A percentile compares a stretch with the other conserved stretches of the same genome.
phyloP scores from a whole-genome alignment of 1,139 yeast species.

The Protomyces arabidopsidicola region DNA sequence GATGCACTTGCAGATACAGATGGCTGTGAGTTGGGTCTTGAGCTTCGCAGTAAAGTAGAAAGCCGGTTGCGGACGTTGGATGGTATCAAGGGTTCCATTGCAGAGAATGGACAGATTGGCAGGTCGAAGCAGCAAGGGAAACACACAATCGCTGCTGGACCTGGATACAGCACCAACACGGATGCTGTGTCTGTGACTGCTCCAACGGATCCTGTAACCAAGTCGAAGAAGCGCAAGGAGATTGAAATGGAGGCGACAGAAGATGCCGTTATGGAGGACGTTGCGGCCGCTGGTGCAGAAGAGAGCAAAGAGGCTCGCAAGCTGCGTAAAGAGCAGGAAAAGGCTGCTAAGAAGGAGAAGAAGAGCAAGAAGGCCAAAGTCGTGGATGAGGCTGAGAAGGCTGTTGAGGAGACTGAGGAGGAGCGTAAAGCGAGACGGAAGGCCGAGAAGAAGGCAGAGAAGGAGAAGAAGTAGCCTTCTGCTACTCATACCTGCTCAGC shows the following conservation, averaged over 20 bases:
- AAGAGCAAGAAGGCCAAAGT: constrained; percentile 36
- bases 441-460: constrained; percentile 24
- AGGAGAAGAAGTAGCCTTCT: not conserved
- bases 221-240: constrained; percentile 37
- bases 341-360: constrained; percentile 32
- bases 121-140: constrained; percentile 49
- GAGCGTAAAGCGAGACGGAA: constrained; percentile 32
- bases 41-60: constrained; percentile 90
- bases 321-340: constrained; percentile 35
- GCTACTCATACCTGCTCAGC: not conserved
- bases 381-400: constrained; percentile 34
- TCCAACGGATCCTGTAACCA: constrained; percentile 34
- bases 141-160: constrained; percentile 75
- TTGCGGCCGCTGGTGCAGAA: constrained; percentile 41
- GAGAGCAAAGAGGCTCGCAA: constrained; percentile 40
- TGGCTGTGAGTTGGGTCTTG: constrained; percentile 86
- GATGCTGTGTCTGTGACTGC: constrained; percentile 50
- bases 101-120: constrained; percentile 33
- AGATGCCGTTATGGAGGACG: constrained; percentile 33
- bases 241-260: constrained; percentile 35
- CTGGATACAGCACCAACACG: constrained; percentile 91
- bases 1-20: constrained; percentile 97
- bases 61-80: constrained; percentile 89
- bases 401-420: constrained; percentile 34
- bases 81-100: constrained; percentile 57